These are phyloP conservation scores for Hansenula sp. DNA, from an alignment of 1,139 yeast genomes.

Conservation along the genomic window DNA sequence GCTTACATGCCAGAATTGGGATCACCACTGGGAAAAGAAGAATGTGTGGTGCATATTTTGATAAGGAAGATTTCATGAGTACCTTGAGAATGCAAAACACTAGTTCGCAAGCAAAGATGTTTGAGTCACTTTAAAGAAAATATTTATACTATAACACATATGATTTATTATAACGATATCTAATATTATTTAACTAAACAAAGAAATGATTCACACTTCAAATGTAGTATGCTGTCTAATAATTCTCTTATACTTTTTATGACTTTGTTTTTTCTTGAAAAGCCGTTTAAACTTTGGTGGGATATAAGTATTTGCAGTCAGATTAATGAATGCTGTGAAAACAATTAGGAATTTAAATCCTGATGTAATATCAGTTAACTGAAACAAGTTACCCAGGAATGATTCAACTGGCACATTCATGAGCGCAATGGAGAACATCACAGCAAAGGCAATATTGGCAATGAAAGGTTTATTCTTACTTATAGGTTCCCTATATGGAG, in stretches of 20 bases:
- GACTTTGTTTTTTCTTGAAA: constrained; percentile 30
- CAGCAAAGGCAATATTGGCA: constrained; percentile 48
- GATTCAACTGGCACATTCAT: constrained; percentile 48
- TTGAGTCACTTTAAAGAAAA: constrained; percentile 8
- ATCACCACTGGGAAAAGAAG: constrained; percentile 68
- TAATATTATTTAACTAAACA: constrained; percentile 5
- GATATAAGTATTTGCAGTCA: constrained; percentile 30
- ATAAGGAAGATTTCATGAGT: constrained; percentile 65
- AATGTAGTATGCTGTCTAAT: constrained; percentile 16
- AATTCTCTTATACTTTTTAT: constrained; percentile 32
- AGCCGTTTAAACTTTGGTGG: constrained; percentile 27
- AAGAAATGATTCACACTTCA: constrained; percentile 5
- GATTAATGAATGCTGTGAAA: constrained; percentile 44
- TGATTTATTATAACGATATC: too few species aligned
- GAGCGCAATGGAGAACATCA: constrained; percentile 42
- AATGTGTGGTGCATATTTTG: constrained; percentile 74
- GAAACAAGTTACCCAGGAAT: constrained; percentile 64
- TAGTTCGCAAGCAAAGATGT: constrained; percentile 46
- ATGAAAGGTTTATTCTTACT: constrained; percentile 68
- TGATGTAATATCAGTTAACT: constrained; percentile 57
- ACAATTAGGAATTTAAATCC: constrained; percentile 50
- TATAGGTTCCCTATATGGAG: constrained; percentile 88
- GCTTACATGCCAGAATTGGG: constrained; percentile 61
- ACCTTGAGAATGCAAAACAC: constrained; percentile 47
- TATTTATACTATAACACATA: too few species aligned